Conservation (phyloP, 2,329 filamentous ascomycete genomes). For the Scedosporium dehoogii region DNA sequence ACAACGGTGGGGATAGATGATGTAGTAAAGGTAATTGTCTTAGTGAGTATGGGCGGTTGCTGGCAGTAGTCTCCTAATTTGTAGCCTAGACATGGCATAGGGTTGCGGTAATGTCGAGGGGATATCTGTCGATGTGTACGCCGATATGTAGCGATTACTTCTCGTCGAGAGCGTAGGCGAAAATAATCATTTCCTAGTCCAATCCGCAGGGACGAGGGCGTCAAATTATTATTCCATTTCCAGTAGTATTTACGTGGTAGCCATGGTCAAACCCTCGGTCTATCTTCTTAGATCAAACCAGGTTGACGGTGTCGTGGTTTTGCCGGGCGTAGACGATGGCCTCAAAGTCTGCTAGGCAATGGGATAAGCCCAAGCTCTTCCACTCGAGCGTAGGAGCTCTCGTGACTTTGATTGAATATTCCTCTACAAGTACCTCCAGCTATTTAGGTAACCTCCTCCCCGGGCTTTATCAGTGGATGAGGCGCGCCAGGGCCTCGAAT, state of each 20-base stretch:
- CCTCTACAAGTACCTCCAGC: background rate
- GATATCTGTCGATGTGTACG: background rate
- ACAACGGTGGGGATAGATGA: conserved; percentile 5
- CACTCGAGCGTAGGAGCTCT: background rate
- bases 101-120: background rate
- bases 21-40: background rate
- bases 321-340: background rate
- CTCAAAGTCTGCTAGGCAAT: conserved; percentile 3
- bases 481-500: background rate
- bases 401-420: background rate
- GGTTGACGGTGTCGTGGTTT: conserved; percentile 3
- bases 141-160: background rate
- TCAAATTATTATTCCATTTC: background rate
- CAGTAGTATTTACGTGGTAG: too few relatives aligned
- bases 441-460: background rate
- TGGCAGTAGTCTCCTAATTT: background rate
- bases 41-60: background rate
- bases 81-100: background rate
- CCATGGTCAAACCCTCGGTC: background rate
- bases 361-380: background rate
- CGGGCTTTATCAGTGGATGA: background rate
- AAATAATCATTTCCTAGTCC: background rate
- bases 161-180: background rate
- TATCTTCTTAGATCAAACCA: background rate
- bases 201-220: background rate